Evolutionary conservation across 2,329 filamentous ascomycete species (phyloP), one percentile per base, ranked within the genome.

Genomic region (Alternaria alternata): DNA sequence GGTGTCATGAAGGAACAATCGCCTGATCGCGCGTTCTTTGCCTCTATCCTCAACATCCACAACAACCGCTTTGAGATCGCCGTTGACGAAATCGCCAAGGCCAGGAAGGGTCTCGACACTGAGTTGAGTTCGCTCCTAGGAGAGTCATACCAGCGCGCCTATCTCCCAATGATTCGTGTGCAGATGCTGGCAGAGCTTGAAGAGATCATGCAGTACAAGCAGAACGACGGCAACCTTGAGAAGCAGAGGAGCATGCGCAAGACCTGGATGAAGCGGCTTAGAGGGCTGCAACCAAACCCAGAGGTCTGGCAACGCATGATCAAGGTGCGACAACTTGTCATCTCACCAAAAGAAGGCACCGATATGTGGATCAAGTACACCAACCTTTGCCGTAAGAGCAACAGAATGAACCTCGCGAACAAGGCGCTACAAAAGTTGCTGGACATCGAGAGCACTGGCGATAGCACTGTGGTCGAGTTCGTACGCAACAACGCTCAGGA

Each of bases 321-420:
- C 56, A 95, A 97, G 75, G 89, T 99, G 32, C 89, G 95, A 61
- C 92, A 93, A 20, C 85, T 99, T 52, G 95, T 99, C 60, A 94
- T 98, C 62, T 90, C 90, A 0, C 94, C 96, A 0, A 88, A 88
- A 34, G 94, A 99, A 77, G 97, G 97, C 73, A 93, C 96, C 84
- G 92, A 96, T 72, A 99, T 99, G 93, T 97, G 94, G 89, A 98
- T 99, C 83, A 99, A 99, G 77, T 99, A 97, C 77, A 92, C 95
- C 72, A 99, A 98, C 72, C 87, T 99, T 6, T 99, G 96, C 79
- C 91, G 96, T 72, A 99, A 99, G 79, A 97, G 94, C 44, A 91
- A 93, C 59, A 91, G 95, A 30, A 94, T 94, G 85, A 94, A 95
- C 9, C 86, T 99, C 49, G 95, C 95, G 1, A 95, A 99, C 81